Conservation (phyloP, 805 yeast species). For the Maudiozyma bulderi region DNA sequence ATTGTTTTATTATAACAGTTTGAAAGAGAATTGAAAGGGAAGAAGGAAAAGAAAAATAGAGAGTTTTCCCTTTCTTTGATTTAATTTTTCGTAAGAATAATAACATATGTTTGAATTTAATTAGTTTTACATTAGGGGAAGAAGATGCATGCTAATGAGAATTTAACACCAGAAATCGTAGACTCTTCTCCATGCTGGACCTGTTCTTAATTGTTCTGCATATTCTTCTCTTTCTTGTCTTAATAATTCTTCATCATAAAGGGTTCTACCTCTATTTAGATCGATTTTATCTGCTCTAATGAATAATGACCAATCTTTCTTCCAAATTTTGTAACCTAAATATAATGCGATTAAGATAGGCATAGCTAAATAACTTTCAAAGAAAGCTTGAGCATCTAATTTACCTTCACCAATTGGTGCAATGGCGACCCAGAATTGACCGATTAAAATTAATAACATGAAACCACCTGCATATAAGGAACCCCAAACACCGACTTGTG, state of each 20-base stretch:
- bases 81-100: too few relatives aligned
- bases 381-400: slow-evolving; percentile 35
- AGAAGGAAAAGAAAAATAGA: too few relatives aligned
- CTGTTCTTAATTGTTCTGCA: slow-evolving; percentile 19
- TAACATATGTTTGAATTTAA: too few relatives aligned
- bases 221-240: slow-evolving; percentile 28
- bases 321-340: slow-evolving; percentile 38
- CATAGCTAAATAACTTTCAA: slow-evolving; percentile 39
- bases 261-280: slow-evolving; percentile 22
- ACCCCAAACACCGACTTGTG: slow-evolving; percentile 45
- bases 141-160: background rate
- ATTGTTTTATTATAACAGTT: too few relatives aligned
- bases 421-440: slow-evolving; percentile 59
- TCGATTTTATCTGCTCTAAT: slow-evolving; percentile 27
- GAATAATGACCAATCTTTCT: slow-evolving; percentile 33
- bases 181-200: slow-evolving; percentile 22
- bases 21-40: too few relatives aligned
- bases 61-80: too few relatives aligned
- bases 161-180: slow-evolving; percentile 27
- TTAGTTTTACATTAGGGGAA: background rate
- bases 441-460: slow-evolving; percentile 42
- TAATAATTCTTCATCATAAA: slow-evolving; percentile 27
- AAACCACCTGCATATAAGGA: slow-evolving; percentile 43
- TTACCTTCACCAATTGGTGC: slow-evolving; percentile 37
- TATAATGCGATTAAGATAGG: slow-evolving; percentile 37